Percentiles rank a stretch among this genome's conserved stretches.
Evolutionary conservation across 495 filamentous ascomycete species (phyloP).

Genomic region (Aspergillus diversus): DNA sequence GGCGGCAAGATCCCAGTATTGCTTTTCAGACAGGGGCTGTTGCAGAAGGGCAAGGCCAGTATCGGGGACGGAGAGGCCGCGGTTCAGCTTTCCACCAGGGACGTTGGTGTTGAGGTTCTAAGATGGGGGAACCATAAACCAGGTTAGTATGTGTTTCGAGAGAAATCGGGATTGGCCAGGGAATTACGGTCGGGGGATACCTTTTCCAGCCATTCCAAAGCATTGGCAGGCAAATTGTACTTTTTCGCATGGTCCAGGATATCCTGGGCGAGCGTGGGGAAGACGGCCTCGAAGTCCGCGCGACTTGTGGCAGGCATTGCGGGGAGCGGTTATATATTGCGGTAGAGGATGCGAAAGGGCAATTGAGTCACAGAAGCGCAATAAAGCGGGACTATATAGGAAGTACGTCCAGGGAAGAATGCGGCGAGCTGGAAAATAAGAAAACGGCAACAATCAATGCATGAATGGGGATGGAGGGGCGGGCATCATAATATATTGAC

Average conservation of each 20-base stretch:
- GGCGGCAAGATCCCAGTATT: constrained; percentile 81
- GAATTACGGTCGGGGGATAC: constrained; percentile 48
- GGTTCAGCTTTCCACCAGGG: constrained; percentile 95
- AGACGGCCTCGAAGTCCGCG: constrained; percentile 85
- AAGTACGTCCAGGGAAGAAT: no score
- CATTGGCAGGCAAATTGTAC: constrained; percentile 81
- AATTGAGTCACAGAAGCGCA: not conserved
- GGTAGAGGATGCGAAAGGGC: not conserved
- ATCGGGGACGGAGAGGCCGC: constrained; percentile 96
- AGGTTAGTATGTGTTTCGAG: constrained; percentile 8
- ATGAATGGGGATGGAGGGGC: not conserved
- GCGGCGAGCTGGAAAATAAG: not conserved
- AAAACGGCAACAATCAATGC: constrained; percentile 7
- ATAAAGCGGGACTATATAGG: no score
- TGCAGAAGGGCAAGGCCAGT: constrained; percentile 78
- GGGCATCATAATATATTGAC: constrained; percentile 4
- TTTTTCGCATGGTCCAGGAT: constrained; percentile 72
- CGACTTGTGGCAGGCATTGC: constrained; percentile 70
- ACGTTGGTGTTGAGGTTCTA: constrained; percentile 83
- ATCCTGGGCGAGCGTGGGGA: constrained; percentile 77
- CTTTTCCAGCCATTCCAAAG: constrained; percentile 84
- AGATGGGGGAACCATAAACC: constrained; percentile 15
- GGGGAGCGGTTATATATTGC: constrained; percentile 10
- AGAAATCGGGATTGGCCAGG: not conserved
- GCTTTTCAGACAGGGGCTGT: constrained; percentile 70